These are phyloP conservation scores for Herpetomonas muscarum DNA, from an alignment of 208 protist genomes.

Conservation along the genomic window DNA sequence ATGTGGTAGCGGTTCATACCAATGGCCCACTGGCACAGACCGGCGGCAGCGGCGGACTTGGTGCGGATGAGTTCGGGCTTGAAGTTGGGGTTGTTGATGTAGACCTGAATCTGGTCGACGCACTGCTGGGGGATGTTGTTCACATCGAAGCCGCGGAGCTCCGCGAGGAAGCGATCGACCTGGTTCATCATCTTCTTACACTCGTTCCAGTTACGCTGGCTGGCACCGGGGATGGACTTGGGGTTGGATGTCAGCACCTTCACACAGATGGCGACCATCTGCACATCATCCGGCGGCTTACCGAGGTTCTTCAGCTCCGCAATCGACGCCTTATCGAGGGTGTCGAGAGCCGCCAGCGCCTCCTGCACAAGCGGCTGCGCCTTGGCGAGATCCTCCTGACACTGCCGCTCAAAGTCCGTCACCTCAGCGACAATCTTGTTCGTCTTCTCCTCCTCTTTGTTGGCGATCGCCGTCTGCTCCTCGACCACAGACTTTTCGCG, in stretches of 20 bases:
- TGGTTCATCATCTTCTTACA: conserved; percentile 98
- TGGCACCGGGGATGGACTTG: conserved; percentile 81
- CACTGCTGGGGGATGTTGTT: conserved; percentile 95
- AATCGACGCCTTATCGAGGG: conserved; percentile 97
- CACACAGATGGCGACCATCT: conserved; percentile 95
- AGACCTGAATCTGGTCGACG: conserved; percentile 93
- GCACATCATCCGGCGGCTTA: conserved; percentile 94
- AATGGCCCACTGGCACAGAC: conserved; percentile 96
- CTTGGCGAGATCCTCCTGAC: conserved; percentile 85
- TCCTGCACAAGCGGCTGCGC: conserved; percentile 94
- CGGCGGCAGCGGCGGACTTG: conserved; percentile 96
- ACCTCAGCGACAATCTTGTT: conserved; percentile 95
- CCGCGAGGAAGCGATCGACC: conserved; percentile 92
- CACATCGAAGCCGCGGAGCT: conserved; percentile 93
- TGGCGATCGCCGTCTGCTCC: conserved; percentile 92
- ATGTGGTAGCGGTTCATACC: conserved; percentile 96
- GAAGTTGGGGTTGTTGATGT: conserved; percentile 92
- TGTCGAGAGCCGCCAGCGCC: conserved; percentile 95
- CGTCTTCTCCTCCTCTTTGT: conserved; percentile 95
- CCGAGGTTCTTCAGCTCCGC: conserved; percentile 97
- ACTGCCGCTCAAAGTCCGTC: conserved; percentile 79
- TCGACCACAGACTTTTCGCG: conserved; percentile 95
- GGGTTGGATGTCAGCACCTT: conserved; percentile 93
- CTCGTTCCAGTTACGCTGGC: conserved; percentile 93
- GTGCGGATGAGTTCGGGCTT: conserved; percentile 86